Percentiles rank a stretch among this genome's conserved stretches.
These are phyloP conservation scores for Barnettozyma botsteinii DNA, from an alignment of 805 yeast genomes.

Conservation along the genomic window DNA sequence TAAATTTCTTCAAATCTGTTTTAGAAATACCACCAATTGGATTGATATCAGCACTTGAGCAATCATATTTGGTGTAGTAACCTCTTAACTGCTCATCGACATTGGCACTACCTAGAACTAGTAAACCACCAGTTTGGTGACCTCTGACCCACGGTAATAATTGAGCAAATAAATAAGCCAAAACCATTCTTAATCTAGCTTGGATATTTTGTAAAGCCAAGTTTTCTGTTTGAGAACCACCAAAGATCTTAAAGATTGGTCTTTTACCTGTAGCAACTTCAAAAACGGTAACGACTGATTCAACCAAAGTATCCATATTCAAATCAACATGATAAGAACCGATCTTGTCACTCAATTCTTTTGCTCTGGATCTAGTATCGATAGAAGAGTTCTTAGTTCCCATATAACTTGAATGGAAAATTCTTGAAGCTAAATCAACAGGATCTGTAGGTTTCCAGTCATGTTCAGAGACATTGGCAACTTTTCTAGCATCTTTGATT, in stretches of 20 bases:
- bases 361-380: slow-evolving; percentile 83
- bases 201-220: slow-evolving; percentile 95
- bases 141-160: slow-evolving; percentile 92
- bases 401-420: slow-evolving; percentile 92
- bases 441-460: slow-evolving; percentile 70
- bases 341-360: slow-evolving; percentile 61
- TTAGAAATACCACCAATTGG: slow-evolving; percentile 99
- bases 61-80: slow-evolving; percentile 92
- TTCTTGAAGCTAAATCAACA: slow-evolving; percentile 62
- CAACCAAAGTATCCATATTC: slow-evolving; percentile 83
- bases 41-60: slow-evolving; percentile 94
- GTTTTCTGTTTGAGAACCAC: slow-evolving; percentile 89
- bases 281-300: slow-evolving; percentile 68
- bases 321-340: slow-evolving; percentile 89
- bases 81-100: slow-evolving; percentile 97
- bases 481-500: slow-evolving; percentile 61
- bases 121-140: slow-evolving; percentile 57
- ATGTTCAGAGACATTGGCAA: slow-evolving; percentile 48
- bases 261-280: slow-evolving; percentile 85
- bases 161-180: slow-evolving; percentile 90
- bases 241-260: slow-evolving; percentile 87
- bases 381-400: slow-evolving; percentile 89
- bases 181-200: slow-evolving; percentile 92
- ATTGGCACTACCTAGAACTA: slow-evolving; percentile 93
- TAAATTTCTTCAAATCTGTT: slow-evolving; percentile 83